Percentiles rank a stretch among this genome's conserved stretches.
Evolutionary conservation across 768 basidiomycete species (phyloP).

Genomic region (Sutorius australiensis): DNA sequence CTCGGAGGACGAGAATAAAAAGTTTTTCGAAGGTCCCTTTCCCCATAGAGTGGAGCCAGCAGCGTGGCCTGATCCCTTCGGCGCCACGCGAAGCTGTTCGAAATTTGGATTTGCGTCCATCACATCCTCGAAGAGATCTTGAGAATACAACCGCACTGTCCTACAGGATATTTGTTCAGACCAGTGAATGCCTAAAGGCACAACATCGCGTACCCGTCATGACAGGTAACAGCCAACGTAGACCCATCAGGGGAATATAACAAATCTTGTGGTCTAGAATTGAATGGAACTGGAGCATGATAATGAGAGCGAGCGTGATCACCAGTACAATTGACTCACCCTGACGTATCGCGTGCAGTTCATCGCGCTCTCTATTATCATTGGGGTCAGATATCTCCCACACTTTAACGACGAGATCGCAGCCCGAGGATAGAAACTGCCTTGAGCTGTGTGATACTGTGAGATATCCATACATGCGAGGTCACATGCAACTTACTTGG

Average conservation of each 20-base stretch:
- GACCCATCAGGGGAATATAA: slow-evolving; percentile 41
- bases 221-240: slow-evolving; percentile 36
- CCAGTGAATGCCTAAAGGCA: background rate
- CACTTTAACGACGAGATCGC: slow-evolving; percentile 39
- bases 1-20: slow-evolving; percentile 58
- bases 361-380: slow-evolving; percentile 9
- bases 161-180: slow-evolving; percentile 11
- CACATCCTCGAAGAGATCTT: slow-evolving; percentile 23
- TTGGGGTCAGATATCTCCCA: slow-evolving; percentile 38
- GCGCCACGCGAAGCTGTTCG: slow-evolving; percentile 15
- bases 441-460: slow-evolving; percentile 29
- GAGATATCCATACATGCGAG: background rate
- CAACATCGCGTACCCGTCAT: slow-evolving; percentile 24
- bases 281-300: slow-evolving; percentile 19
- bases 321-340: slow-evolving; percentile 13
- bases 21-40: slow-evolving; percentile 30
- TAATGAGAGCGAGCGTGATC: background rate
- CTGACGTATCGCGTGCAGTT: slow-evolving; percentile 9
- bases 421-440: slow-evolving; percentile 45
- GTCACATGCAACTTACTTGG: slow-evolving; percentile 33
- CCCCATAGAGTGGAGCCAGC: slow-evolving; percentile 58
- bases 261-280: slow-evolving; percentile 39
- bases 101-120: slow-evolving; percentile 11
- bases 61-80: slow-evolving; percentile 22
- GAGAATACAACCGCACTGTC: slow-evolving; percentile 18